Evolutionary conservation across 345 rosid genomes (phyloP), one percentile per base, ranked within the genome.

Genomic region (Clarkia xantiana): DNA sequence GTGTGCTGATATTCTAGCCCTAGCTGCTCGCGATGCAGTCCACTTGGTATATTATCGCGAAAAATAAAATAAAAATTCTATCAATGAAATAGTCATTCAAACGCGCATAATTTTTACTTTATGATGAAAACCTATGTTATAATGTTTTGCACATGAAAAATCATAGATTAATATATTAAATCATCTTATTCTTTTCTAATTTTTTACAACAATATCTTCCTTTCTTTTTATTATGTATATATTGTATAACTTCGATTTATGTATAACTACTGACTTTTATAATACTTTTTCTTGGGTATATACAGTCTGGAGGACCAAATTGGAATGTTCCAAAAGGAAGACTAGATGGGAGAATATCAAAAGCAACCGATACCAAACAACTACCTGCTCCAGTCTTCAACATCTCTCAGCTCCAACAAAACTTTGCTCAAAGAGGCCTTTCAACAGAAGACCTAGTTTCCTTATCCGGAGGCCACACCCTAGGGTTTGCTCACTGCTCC

Each of bases 241-340:
- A 16, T 29, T 9, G 14, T 22, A 1, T 52, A 17, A 15, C 16
- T 49, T 49, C 11, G 13, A 9, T 2, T 3, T 46, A 25, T 3
- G 9, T 13, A n/a, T n/a, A 18, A 13, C 8, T 22, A 14, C 11
- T 29, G 5, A 49, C 6, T 9, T 2, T 2, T 23, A 23, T 23
- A 9, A 7, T 7, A 20, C 11, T 17, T 14, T 49, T 18, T 25
- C 25, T 10, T 6, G 13, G 17, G 19, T 4, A 14, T n/a, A 19
- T 14, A 4, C 66, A 86, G 97, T 86, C 97, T 14, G 95, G 95
- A 45, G 95, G 94, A 14, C 95, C 95, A 0, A 61, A 56, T 46
- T 90, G 97, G 97, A 70, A 65, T 19, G 97, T 90, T 15, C 95
- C 86, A 0, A 86, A 86, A 64, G 94, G 97, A 17, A 72, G 97